Evolutionary conservation across 805 yeast species (phyloP), one percentile per base, ranked within the genome.

Genomic region (Clavispora phyllophila): DNA sequence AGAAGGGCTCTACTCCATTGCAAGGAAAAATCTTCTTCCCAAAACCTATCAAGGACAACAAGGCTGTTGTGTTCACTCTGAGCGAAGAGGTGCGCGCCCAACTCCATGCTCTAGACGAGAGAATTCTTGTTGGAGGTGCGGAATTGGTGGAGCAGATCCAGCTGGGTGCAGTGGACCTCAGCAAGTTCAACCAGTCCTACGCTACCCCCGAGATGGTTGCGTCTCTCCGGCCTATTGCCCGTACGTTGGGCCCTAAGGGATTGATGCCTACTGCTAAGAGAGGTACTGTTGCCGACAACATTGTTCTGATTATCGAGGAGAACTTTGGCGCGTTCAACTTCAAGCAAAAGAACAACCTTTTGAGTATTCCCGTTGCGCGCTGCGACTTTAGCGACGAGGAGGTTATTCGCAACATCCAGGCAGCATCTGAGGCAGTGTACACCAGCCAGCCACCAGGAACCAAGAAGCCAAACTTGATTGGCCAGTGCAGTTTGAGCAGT

Each of bases 231-330:
- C 72, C 77, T 44, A 68, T 87, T 18, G 96, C 93, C n/a, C 78
- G 89, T 56, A 68, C 76, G 9, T 73, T 93, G 53, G 98, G 98
- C 45, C 95, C 96, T 25, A 80, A 74, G 56, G 96, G 95, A 19
- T 73, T 93, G 53, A 83, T 90, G 86, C 98, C 99, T 37, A 75
- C 77, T 35, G 81, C 77, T 12, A 89, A 88, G 67, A 84, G 81
- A 58, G 96, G 96, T 14, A 89, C 96, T 1, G 93, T 91, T 8
- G 68, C 84, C 1, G 76, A 78, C n/a, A 79, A 88, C 54, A 66
- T 88, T 24, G 68, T 66, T 17, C 61, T 62, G 7, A 65, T 83
- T 44, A 72, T 90, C 45, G 56, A 62, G 28, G 65, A 70, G 8
- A 78, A 81, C 39, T 65, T 79, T 35, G 93, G 93, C 24, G 76